These are phyloP conservation scores for Xanthoparmelia taractica DNA, from an alignment of 495 filamentous ascomycete species.

Conservation along the genomic window DNA sequence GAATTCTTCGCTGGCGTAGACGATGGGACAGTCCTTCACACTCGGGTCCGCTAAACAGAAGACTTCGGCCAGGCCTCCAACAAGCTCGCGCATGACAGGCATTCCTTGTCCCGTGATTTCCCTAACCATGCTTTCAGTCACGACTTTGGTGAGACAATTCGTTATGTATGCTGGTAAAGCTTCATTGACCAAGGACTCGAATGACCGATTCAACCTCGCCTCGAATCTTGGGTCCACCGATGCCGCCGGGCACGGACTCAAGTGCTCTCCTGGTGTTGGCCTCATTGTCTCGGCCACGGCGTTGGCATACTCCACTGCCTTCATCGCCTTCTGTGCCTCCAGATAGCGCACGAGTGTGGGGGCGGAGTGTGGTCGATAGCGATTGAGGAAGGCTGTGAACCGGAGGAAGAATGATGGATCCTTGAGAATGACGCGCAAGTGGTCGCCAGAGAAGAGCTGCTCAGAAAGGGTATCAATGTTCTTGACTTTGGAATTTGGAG, in stretches of 20 bases:
- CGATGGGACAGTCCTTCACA: slow-evolving; percentile 64
- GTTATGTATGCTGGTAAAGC: slow-evolving; percentile 68
- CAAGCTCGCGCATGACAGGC: slow-evolving; percentile 49
- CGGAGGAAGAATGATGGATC: slow-evolving; percentile 61
- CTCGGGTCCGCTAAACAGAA: slow-evolving; percentile 74
- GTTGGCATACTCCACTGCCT: slow-evolving; percentile 65
- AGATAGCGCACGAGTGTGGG: slow-evolving; percentile 61
- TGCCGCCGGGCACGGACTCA: slow-evolving; percentile 40
- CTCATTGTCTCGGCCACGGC: slow-evolving; percentile 49
- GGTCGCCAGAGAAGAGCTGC: slow-evolving; percentile 57
- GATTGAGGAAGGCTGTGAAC: slow-evolving; percentile 60
- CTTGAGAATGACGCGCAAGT: slow-evolving; percentile 52
- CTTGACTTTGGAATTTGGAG: slow-evolving; percentile 25
- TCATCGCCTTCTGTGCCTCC: slow-evolving; percentile 55
- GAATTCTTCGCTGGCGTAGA: slow-evolving; percentile 69
- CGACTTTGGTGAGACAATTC: slow-evolving; percentile 50
- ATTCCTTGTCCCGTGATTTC: slow-evolving; percentile 52
- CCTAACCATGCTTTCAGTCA: slow-evolving; percentile 49
- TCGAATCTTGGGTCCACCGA: slow-evolving; percentile 47
- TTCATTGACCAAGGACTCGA: slow-evolving; percentile 53
- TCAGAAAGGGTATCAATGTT: slow-evolving; percentile 54
- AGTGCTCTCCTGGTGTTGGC: slow-evolving; percentile 37
- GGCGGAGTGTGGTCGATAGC: slow-evolving; percentile 61
- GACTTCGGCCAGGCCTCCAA: slow-evolving; percentile 66
- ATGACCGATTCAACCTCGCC: slow-evolving; percentile 49